A percentile compares a stretch with the other conserved stretches of the same genome.
These are phyloP conservation scores for Lentinula aciculospora DNA, from an alignment of 768 basidiomycete species.

Conservation along the genomic window DNA sequence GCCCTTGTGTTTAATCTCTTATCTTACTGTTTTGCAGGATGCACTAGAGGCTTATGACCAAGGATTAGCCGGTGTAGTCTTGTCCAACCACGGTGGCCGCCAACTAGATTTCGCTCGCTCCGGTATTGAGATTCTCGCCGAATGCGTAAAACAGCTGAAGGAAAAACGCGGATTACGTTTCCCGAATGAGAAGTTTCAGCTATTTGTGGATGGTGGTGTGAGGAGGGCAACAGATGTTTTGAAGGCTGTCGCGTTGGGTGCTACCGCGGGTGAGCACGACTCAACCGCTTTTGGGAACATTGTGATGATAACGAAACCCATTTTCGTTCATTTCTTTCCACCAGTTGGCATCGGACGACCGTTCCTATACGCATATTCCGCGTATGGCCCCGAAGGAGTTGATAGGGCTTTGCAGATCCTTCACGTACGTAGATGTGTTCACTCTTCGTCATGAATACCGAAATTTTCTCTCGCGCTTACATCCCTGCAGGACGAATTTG, in stretches of 20 bases:
- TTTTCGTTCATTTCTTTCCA: background rate
- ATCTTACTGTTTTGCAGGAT: slow-evolving; percentile 38
- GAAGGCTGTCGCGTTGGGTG: slow-evolving; percentile 84
- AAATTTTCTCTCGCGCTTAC: background rate
- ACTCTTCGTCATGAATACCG: background rate
- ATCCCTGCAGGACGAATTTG: slow-evolving; percentile 78
- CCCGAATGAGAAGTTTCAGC: slow-evolving; percentile 75
- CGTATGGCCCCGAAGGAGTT: slow-evolving; percentile 87
- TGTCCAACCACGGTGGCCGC: slow-evolving; percentile 85
- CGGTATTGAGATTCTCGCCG: slow-evolving; percentile 85
- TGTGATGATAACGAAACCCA: background rate
- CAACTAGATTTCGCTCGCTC: slow-evolving; percentile 80
- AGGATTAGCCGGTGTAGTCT: slow-evolving; percentile 69
- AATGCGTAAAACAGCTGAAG: slow-evolving; percentile 72
- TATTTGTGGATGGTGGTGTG: slow-evolving; percentile 94
- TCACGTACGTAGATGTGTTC: slow-evolving; percentile 36
- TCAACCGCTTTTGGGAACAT: background rate
- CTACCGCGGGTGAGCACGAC: slow-evolving; percentile 61
- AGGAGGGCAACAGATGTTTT: slow-evolving; percentile 85
- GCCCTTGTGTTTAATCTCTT: background rate
- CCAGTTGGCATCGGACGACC: slow-evolving; percentile 80
- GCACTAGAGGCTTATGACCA: slow-evolving; percentile 79
- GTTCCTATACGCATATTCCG: slow-evolving; percentile 83
- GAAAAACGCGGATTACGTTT: slow-evolving; percentile 62
- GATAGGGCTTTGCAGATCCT: slow-evolving; percentile 78